phyloP scores from a whole-genome alignment of 257 asterid genomes.

The Lycium ferocissimum region DNA sequence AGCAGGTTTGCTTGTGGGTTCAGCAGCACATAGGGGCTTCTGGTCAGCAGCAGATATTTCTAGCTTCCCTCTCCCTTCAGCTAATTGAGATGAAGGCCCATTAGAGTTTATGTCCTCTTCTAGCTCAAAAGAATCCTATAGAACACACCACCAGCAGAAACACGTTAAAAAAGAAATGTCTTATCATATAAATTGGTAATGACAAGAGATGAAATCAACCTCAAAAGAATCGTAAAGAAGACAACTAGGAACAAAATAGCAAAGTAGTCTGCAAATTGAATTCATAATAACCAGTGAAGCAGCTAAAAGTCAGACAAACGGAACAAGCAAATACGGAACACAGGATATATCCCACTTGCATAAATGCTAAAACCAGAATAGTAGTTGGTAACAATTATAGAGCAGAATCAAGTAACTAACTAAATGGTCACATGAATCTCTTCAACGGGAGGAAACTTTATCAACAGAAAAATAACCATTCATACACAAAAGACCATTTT shows the following conservation, averaged over 20 bases:
- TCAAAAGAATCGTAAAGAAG: neutral
- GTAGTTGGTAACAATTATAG: neutral
- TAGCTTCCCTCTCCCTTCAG: slow-evolving; percentile 41
- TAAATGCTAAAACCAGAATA: neutral
- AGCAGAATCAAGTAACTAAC: slow-evolving; percentile 2
- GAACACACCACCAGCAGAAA: slow-evolving; percentile 24
- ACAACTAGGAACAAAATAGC: neutral
- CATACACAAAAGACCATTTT: neutral
- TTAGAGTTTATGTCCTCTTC: slow-evolving; percentile 57
- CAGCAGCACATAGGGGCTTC: slow-evolving; percentile 29
- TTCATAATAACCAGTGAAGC: neutral
- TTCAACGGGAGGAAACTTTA: neutral
- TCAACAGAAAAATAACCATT: neutral
- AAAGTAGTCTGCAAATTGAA: neutral
- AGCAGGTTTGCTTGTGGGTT: slow-evolving; percentile 31
- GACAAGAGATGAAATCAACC: neutral
- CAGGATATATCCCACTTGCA: neutral
- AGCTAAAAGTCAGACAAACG: neutral
- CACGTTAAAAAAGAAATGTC: neutral
- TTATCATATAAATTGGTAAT: neutral
- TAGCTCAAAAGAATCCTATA: slow-evolving; percentile 58
- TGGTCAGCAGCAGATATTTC: slow-evolving; percentile 35
- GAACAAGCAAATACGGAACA: neutral
- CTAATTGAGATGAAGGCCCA: slow-evolving; percentile 45
- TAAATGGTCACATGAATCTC: neutral